phyloP scores from a whole-genome alignment of 768 basidiomycete genomes.

The Inosperma sp. region DNA sequence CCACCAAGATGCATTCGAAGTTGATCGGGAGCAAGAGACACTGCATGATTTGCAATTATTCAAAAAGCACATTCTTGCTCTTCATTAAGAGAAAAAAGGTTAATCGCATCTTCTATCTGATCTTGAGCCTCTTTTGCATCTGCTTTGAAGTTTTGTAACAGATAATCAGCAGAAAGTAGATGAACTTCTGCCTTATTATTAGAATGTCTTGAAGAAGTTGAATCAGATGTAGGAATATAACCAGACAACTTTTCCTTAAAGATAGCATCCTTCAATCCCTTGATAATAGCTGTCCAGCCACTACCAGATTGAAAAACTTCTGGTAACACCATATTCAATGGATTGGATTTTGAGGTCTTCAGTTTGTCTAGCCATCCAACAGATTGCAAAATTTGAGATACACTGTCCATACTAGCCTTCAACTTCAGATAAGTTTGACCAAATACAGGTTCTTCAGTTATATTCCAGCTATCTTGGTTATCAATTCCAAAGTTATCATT shows the following conservation, averaged over 20 bases:
- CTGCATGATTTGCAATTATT: conserved; percentile 25
- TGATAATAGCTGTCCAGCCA: neutral
- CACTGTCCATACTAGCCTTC: neutral
- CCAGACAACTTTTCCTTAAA: neutral
- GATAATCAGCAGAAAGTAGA: neutral
- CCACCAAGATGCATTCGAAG: conserved; percentile 32
- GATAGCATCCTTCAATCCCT: neutral
- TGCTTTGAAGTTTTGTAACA: conserved; percentile 1
- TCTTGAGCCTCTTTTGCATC: conserved; percentile 15
- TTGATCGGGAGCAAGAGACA: conserved; percentile 14
- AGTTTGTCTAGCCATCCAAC: neutral
- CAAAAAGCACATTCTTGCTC: conserved; percentile 31
- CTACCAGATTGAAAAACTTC: neutral
- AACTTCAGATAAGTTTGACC: neutral
- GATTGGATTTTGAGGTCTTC: no score
- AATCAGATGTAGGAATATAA: neutral
- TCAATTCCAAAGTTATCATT: neutral
- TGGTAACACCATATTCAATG: neutral
- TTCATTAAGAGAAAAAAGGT: conserved; percentile 18
- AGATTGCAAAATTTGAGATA: neutral
- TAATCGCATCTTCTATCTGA: neutral
- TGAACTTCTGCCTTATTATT: no score
- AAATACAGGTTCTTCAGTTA: neutral
- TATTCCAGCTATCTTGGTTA: neutral
- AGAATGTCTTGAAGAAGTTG: no score